Conservation (phyloP, 2,329 filamentous ascomycete genomes). For the Colletotrichum cuscutae region DNA sequence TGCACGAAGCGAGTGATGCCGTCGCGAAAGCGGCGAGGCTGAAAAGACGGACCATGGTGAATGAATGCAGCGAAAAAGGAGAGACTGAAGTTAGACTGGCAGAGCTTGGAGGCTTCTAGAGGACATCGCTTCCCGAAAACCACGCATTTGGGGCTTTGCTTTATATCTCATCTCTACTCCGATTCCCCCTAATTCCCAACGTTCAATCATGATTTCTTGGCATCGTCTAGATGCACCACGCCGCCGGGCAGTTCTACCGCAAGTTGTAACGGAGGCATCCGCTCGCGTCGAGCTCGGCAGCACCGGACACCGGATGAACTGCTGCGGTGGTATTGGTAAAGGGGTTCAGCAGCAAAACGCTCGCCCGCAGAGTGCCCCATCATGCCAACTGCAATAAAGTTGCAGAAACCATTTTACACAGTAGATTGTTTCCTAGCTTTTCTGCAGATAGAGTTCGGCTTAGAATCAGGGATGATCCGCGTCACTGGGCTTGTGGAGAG, state of each 20-base stretch:
- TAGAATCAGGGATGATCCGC: conserved; percentile 9
- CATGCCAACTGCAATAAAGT: conserved; percentile 13
- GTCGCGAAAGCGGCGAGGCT: conserved; percentile 16
- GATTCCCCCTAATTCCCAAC: neutral
- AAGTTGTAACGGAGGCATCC: neutral
- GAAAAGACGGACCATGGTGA: conserved; percentile 18
- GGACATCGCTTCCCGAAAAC: no score
- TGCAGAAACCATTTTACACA: conserved; percentile 21
- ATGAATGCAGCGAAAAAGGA: neutral
- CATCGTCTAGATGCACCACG: neutral
- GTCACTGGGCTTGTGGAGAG: neutral
- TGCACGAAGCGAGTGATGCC: neutral
- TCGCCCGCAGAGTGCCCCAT: neutral
- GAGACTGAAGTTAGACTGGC: conserved; percentile 12
- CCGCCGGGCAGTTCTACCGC: neutral
- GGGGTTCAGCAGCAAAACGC: neutral
- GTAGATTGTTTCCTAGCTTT: conserved; percentile 13
- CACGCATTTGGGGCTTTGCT: neutral
- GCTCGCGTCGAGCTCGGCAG: neutral
- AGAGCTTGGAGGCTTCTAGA: neutral
- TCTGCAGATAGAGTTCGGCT: neutral
- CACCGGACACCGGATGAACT: conserved; percentile 18
- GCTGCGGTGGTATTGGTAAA: neutral
- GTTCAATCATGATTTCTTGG: conserved; percentile 8
- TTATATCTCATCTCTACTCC: neutral